Percentiles rank a stretch among this genome's conserved stretches.
phyloP scores from a whole-genome alignment of 495 filamentous ascomycete species.

The Aspergillus bridgeri region DNA sequence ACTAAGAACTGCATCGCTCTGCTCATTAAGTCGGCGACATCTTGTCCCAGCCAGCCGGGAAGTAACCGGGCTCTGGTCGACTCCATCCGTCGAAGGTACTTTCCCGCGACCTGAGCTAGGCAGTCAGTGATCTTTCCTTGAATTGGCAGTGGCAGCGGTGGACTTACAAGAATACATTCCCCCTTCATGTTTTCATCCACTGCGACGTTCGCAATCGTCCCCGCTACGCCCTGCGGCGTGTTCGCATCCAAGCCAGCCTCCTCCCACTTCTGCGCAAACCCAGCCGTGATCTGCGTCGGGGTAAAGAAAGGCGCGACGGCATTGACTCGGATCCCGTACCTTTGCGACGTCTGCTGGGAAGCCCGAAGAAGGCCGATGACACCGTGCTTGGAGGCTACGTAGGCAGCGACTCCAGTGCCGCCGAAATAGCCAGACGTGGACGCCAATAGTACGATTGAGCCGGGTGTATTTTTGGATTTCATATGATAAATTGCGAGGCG shows the following conservation, averaged over 20 bases:
- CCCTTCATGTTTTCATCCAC: slow-evolving; percentile 3
- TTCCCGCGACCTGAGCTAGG: slow-evolving; percentile 23
- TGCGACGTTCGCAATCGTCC: slow-evolving; percentile 2
- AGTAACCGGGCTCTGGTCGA: slow-evolving; percentile 15
- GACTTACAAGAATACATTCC: slow-evolving; percentile 19
- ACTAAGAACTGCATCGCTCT: slow-evolving; percentile 25
- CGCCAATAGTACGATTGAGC: slow-evolving; percentile 22
- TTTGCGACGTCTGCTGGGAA: slow-evolving; percentile 4
- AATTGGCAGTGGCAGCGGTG: neutral
- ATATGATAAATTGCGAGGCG: slow-evolving; percentile 21
- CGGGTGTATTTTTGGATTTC: slow-evolving; percentile 5
- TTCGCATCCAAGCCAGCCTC: slow-evolving; percentile 11
- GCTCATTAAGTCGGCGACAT: slow-evolving; percentile 24
- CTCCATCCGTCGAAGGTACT: slow-evolving; percentile 27
- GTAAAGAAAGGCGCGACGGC: slow-evolving; percentile 18
- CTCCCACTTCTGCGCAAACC: slow-evolving; percentile 7
- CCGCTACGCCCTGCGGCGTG: slow-evolving; percentile 9
- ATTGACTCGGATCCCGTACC: slow-evolving; percentile 15
- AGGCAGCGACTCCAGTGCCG: slow-evolving; percentile 13
- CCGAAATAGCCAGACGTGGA: slow-evolving; percentile 15
- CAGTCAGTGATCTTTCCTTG: neutral
- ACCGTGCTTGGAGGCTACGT: slow-evolving; percentile 18
- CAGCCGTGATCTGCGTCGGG: slow-evolving; percentile 6
- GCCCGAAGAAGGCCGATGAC: slow-evolving; percentile 14
- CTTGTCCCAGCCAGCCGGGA: slow-evolving; percentile 24